Base-by-base conservation (phyloP, 2,329 filamentous ascomycete genomes). In the Capronia americana region DNA sequence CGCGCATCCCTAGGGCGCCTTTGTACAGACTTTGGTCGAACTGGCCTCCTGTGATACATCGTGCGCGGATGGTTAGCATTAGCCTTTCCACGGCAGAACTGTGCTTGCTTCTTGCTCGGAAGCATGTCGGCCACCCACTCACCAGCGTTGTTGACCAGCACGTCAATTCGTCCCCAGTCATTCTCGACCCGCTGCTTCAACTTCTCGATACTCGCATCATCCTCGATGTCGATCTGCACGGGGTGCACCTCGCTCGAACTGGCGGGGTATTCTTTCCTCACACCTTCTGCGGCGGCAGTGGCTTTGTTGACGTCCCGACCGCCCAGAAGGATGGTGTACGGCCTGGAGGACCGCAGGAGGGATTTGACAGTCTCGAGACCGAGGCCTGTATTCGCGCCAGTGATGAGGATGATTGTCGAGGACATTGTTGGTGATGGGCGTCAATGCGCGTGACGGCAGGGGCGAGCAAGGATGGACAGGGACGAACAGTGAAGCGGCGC, bases 381-480 rank as follows among this genome's bases (percentile, higher is more conserved):
- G 23, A 90, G 81, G 17, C 87, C 87, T 0, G 83, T 87, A 70
- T 88, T 89, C 66, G 80, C 86, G 41, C 87, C 87, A 1, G 87
- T 89, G 68, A 89, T 82, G 51, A 89, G 75, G n/a, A 88, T 74
- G 66, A 86, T 64, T 20, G 56, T 28, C n/a, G 41, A 57, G n/a
- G 59, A 32, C 63, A 68, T 68, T n/a, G n/a, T n/a, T n/a, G n/a
- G n/a, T n/a, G n/a, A n/a, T n/a, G n/a, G 10, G 32, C 10, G 32
- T 34, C 32, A 4, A 4, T 11, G 32, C 32, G 32, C 3, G 32
- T 10, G n/a, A n/a, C n/a, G n/a, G n/a, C n/a, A n/a, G n/a, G n/a
- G n/a, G n/a, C n/a, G n/a, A n/a, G n/a, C n/a, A n/a, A n/a, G n/a
- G n/a, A n/a, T 11, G 10, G 32, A 11, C 2, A 12, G 32, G 32